Conservation (phyloP, 139 green algal genomes). For the Dunaliella sp. region DNA sequence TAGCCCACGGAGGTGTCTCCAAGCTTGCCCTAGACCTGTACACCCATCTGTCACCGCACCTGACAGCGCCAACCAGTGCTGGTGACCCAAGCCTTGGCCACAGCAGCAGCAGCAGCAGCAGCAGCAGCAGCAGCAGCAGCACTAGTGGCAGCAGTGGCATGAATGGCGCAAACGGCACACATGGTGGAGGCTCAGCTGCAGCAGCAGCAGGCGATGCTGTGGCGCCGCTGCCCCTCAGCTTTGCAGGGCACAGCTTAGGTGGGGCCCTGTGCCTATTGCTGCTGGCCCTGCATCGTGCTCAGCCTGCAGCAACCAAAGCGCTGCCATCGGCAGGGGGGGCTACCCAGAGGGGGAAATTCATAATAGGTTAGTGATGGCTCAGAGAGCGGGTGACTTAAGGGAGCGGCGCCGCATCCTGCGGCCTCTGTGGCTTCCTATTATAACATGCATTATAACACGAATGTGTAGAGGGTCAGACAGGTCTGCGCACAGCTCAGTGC, state of each 20-base stretch:
- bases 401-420: background rate
- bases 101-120: background rate
- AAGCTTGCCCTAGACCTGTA: constrained; percentile 27
- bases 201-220: background rate
- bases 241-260: constrained; percentile 59
- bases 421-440: background rate
- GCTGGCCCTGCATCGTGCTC: background rate
- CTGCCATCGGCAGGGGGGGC: too few relatives aligned
- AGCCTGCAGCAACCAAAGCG: background rate
- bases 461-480: too few relatives aligned
- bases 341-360: background rate
- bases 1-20: constrained; percentile 53
- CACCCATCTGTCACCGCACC: constrained; percentile 26
- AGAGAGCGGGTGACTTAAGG: background rate
- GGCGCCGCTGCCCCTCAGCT: constrained; percentile 30
- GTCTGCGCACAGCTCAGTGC: too few relatives aligned
- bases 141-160: background rate
- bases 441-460: too few relatives aligned
- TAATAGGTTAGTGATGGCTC: background rate
- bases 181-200: background rate
- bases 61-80: constrained; percentile 8
- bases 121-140: background rate
- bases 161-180: background rate
- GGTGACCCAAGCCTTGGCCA: too few relatives aligned
- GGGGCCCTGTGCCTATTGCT: constrained; percentile 49